These are phyloP conservation scores for Zasmidium cellare DNA, from an alignment of 2,329 filamentous ascomycete genomes.

Conservation along the genomic window DNA sequence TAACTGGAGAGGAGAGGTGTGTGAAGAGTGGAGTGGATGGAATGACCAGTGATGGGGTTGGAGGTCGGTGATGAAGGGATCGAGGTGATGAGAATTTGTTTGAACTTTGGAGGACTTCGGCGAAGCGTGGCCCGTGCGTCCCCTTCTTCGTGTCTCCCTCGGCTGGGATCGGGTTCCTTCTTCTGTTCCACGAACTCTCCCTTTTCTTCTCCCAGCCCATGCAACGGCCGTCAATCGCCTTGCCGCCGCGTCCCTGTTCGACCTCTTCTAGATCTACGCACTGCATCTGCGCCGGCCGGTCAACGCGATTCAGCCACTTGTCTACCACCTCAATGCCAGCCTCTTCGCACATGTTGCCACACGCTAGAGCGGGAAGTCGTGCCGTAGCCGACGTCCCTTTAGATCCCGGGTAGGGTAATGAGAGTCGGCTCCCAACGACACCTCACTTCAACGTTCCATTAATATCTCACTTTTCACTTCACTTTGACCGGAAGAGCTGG, in stretches of 20 bases:
- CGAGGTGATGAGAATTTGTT: background rate
- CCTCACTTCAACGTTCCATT: background rate
- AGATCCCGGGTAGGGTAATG: background rate
- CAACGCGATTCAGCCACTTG: no score
- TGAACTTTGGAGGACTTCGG: background rate
- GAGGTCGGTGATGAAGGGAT: background rate
- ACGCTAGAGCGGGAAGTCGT: background rate
- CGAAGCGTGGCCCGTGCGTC: background rate
- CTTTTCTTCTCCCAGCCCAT: no score
- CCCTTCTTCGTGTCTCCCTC: no score
- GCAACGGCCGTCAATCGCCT: no score
- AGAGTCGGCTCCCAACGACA: background rate
- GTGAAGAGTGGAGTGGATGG: conserved; percentile 10
- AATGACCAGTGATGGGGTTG: background rate
- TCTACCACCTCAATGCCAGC: no score
- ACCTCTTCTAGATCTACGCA: no score
- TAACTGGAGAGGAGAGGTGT: conserved; percentile 7
- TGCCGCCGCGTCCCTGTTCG: no score
- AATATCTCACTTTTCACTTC: background rate
- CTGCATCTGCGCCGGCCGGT: no score
- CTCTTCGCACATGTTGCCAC: background rate
- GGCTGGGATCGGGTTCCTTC: no score
- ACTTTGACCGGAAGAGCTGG: no score
- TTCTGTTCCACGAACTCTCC: no score
- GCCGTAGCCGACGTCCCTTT: background rate